Base-by-base conservation (phyloP, 2,329 filamentous ascomycete genomes). In the Penicillium sp. region DNA sequence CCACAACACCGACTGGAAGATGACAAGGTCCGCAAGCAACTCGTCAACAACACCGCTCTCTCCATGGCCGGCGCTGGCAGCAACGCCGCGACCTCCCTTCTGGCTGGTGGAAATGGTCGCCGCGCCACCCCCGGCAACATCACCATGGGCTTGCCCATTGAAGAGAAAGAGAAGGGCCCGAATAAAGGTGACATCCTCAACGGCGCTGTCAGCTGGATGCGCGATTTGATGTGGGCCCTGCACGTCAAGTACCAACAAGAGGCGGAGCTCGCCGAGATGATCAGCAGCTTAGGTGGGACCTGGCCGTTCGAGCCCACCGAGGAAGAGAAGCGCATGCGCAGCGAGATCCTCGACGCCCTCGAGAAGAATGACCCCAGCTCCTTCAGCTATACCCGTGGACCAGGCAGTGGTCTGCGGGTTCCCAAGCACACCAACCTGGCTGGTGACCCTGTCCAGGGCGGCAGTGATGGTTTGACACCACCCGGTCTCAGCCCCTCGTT, bases 101-200 rank as follows among this genome's bases (percentile, higher is more conserved):
- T 97, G 58, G 93, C 93, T 55, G 93, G 92, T 16, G 91, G 91
- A 26, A 91, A 89, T 65, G 93, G 92, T 43, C 87, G 93, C 65
- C 88, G 93, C 64, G 93, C 93, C 33, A 83, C 82, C n/a, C 83
- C 88, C 6, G 90, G 90, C 40, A 96, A 91, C 73, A 97, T 97
- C 71, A 97, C 93, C 6, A 94, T 94, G 66, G 93, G 93, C 14
- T 84, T 98, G 33, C 94, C 95, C 0, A 85, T 96, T 38, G 95
- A 99, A 71, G 95, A 98, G 68, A 98, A 98, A 76, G 95, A 99
- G 80, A 98, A 98, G 75, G 95, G 95, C 0, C 95, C 95, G 6
- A 98, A 98, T 83, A 99, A 99, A 80, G 95, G 95, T 52, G 95
- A 99, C 71, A 98, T 99, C 61, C 88, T 99, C 70, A 98, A 98